Conservation (phyloP, 148 eudicot species). For the Rhododendron simsii region DNA sequence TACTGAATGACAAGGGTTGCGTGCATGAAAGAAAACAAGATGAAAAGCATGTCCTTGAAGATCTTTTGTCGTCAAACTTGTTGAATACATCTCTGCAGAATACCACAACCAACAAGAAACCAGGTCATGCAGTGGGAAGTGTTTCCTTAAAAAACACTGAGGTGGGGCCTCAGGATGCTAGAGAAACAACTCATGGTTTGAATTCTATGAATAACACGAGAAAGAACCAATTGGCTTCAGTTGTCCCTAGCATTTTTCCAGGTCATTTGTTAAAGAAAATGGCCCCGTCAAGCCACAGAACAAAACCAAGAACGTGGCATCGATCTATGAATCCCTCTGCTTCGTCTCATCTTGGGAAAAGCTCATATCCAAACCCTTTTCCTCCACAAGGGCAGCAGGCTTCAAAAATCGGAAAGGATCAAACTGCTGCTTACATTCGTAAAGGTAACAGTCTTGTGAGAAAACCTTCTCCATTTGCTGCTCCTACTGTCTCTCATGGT, state of each 20-base stretch:
- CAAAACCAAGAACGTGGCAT: constrained; percentile 74
- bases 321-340: constrained; percentile 42
- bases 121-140: constrained; percentile 18
- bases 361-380: constrained; percentile 21
- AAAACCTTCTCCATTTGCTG: constrained; percentile 34
- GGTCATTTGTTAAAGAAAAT: constrained; percentile 26
- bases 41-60: constrained; percentile 19
- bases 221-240: constrained; percentile 28
- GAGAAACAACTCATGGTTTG: constrained; percentile 14
- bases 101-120: constrained; percentile 18
- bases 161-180: constrained; percentile 25
- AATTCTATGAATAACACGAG: constrained; percentile 18
- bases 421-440: constrained; percentile 61
- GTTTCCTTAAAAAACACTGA: constrained; percentile 17
- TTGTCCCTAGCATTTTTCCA: constrained; percentile 38
- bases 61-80: constrained; percentile 10
- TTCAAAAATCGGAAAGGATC: constrained; percentile 24
- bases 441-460: constrained; percentile 86
- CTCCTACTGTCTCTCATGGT: constrained; percentile 25
- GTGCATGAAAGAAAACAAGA: constrained; percentile 19
- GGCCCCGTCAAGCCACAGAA: constrained; percentile 22
- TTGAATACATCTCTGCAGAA: constrained; percentile 14
- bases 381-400: constrained; percentile 30
- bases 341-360: constrained; percentile 29
- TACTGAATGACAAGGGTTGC: constrained; percentile 17